Conservation (phyloP, 805 yeast genomes). For the Clavispora fructus region DNA sequence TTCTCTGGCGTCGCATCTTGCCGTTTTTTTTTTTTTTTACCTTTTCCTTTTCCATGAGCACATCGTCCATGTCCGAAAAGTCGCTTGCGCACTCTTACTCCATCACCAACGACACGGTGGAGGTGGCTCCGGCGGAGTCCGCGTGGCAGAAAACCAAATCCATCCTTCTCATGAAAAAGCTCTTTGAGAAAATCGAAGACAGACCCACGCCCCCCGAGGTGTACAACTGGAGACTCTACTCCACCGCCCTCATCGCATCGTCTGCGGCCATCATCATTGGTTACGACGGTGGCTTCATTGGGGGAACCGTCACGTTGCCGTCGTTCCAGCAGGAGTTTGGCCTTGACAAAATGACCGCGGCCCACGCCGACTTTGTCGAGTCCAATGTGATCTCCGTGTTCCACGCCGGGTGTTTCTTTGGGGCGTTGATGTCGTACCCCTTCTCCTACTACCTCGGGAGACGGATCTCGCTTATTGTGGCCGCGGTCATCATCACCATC, state of each 20-base stretch:
- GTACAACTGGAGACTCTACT: slow-evolving; percentile 29
- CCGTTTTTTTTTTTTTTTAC: too few species aligned
- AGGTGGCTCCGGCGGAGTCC: not conserved
- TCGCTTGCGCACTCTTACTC: not conserved
- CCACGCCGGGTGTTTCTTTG: slow-evolving; percentile 38
- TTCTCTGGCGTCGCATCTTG: not conserved
- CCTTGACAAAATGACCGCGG: slow-evolving; percentile 16
- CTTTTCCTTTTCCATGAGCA: not conserved
- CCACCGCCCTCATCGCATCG: slow-evolving; percentile 32
- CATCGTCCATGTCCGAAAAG: not conserved
- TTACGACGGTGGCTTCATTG: slow-evolving; percentile 38
- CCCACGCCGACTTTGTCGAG: slow-evolving; percentile 18
- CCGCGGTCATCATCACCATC: slow-evolving; percentile 27
- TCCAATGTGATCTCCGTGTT: slow-evolving; percentile 36
- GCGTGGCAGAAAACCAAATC: slow-evolving; percentile 7
- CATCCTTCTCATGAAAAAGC: slow-evolving; percentile 11
- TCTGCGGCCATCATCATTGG: slow-evolving; percentile 39
- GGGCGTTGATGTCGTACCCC: slow-evolving; percentile 34
- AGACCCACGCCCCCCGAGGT: slow-evolving; percentile 35
- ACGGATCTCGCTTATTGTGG: slow-evolving; percentile 24
- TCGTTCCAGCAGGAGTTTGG: slow-evolving; percentile 31
- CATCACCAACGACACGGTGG: not conserved
- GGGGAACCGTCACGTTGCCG: slow-evolving; percentile 33
- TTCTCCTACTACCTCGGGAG: slow-evolving; percentile 31
- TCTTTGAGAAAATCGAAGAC: slow-evolving; percentile 32